Evolutionary conservation across 1,284 basidiomycete species (phyloP), one percentile per base, ranked within the genome.

Genomic region (Volvariella surrecta): DNA sequence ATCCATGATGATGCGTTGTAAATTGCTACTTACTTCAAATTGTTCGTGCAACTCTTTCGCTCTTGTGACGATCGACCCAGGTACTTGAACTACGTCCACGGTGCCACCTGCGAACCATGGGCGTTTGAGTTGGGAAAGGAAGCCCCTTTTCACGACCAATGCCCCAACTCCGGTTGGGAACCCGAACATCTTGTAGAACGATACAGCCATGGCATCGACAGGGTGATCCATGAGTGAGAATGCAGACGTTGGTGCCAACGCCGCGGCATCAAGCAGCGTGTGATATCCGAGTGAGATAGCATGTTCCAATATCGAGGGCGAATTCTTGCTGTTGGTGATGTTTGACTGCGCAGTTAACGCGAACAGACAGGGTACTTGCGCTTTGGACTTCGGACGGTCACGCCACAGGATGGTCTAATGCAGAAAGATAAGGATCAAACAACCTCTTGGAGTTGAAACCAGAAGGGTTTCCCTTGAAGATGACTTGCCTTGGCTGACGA

Each of bases 151-250:
- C 35, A 84, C 79, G 15, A 92, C 61, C 1, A 92, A 68, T 15
- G 85, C 85, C 22, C 89, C 88, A 35, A 91, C 75, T 1, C 88
- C 89, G 0, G 89, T 92, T 6, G 89, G 89, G 53, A 80, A 90
- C 21, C 88, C 88, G 48, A 89, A 88, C 80, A 90, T 89, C 54
- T 92, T 92, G 67, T 92, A 92, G 53, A 90, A 88, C 32, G 82
- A 87, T 43, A 90, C 59, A 0, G 79, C 85, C 73, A 91, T 80
- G 2, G 86, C 87, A 58, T 89, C 86, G 10, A 86, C 79, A 4
- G 78, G 74, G 18, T 68, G 71, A 43, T 81, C 74, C 2, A 69
- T 60, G 15, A 89, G 65, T 6, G 83, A 84, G 44, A 89, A 71
- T 10, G 66, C 56, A 6, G 82, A 79, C 0, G 82, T 79, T 3